Percentiles rank a stretch among this genome's conserved stretches.
Conservation (phyloP, 768 basidiomycete species). For the Inosperma sp. region DNA sequence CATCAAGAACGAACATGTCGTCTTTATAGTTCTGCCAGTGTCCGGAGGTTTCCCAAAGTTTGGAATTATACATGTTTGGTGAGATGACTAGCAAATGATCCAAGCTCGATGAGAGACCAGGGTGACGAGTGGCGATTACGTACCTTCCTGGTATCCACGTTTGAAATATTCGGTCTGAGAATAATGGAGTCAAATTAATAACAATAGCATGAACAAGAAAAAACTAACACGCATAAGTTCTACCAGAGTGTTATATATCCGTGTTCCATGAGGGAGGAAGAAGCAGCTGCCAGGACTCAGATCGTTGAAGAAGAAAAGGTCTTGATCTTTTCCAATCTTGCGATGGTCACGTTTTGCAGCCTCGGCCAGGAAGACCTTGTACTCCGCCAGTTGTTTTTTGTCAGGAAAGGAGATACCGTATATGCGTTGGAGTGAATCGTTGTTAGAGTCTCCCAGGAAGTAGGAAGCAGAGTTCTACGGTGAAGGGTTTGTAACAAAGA, state of each 20-base stretch:
- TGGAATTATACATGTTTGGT: slow-evolving; percentile 94
- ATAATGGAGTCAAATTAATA: neutral
- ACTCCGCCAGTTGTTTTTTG: slow-evolving; percentile 89
- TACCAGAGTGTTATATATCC: slow-evolving; percentile 91
- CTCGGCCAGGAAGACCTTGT: slow-evolving; percentile 94
- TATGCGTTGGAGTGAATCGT: slow-evolving; percentile 92
- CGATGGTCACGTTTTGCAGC: slow-evolving; percentile 98
- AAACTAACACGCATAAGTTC: slow-evolving; percentile 81
- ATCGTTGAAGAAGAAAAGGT: slow-evolving; percentile 98
- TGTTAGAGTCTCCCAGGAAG: slow-evolving; percentile 90
- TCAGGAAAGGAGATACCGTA: slow-evolving; percentile 99
- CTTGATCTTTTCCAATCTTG: slow-evolving; percentile 96
- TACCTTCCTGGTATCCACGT: slow-evolving; percentile 93
- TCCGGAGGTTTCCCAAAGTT: slow-evolving; percentile 97
- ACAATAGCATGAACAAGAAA: neutral
- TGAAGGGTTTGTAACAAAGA: neutral
- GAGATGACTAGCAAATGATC: slow-evolving; percentile 67
- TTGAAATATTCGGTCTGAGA: slow-evolving; percentile 84
- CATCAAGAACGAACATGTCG: slow-evolving; percentile 92
- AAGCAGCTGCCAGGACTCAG: slow-evolving; percentile 92
- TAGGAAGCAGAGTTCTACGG: slow-evolving; percentile 92
- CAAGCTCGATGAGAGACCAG: neutral
- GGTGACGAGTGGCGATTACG: slow-evolving; percentile 13
- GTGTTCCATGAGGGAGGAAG: slow-evolving; percentile 95
- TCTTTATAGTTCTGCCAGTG: slow-evolving; percentile 99